A percentile compares a stretch with the other conserved stretches of the same genome.
These are phyloP conservation scores for Candida dajiaensis DNA, from an alignment of 805 yeast genomes.

Conservation along the genomic window DNA sequence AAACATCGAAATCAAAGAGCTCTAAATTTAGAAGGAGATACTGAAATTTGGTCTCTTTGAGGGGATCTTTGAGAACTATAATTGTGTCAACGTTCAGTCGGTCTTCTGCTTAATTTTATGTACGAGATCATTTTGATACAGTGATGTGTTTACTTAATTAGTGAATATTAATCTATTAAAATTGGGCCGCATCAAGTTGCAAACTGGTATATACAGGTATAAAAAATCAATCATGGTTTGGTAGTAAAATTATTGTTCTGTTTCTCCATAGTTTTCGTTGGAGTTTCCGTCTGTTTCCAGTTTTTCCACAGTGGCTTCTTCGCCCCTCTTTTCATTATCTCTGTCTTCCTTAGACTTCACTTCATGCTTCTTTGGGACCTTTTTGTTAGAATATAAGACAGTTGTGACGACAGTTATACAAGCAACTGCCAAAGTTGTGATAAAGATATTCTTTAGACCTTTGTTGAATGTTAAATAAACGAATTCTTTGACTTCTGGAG, in stretches of 20 bases:
- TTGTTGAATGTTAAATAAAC: constrained; percentile 26
- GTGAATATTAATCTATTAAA: too few relatives aligned
- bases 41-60: too few relatives aligned
- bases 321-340: not conserved
- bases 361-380: constrained; percentile 29
- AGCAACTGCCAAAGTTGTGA: constrained; percentile 33
- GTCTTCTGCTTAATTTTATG: too few relatives aligned
- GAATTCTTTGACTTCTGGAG: constrained; percentile 6
- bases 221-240: too few relatives aligned
- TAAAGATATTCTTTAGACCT: constrained; percentile 35
- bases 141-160: too few relatives aligned
- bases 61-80: too few relatives aligned
- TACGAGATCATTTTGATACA: too few relatives aligned
- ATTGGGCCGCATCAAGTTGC: too few relatives aligned
- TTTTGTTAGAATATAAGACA: constrained; percentile 35
- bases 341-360: not conserved
- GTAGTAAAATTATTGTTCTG: not conserved
- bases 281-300: not conserved
- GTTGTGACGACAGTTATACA: constrained; percentile 27
- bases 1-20: not conserved
- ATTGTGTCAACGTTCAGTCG: too few relatives aligned
- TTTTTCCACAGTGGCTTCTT: not conserved
- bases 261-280: not conserved
- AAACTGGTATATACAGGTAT: too few relatives aligned
- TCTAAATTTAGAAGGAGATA: too few relatives aligned